These are phyloP conservation scores for Bryoerythrophyllum caledonicum DNA, from an alignment of 225 moss, liverwort and hornwort genomes.

Conservation along the genomic window DNA sequence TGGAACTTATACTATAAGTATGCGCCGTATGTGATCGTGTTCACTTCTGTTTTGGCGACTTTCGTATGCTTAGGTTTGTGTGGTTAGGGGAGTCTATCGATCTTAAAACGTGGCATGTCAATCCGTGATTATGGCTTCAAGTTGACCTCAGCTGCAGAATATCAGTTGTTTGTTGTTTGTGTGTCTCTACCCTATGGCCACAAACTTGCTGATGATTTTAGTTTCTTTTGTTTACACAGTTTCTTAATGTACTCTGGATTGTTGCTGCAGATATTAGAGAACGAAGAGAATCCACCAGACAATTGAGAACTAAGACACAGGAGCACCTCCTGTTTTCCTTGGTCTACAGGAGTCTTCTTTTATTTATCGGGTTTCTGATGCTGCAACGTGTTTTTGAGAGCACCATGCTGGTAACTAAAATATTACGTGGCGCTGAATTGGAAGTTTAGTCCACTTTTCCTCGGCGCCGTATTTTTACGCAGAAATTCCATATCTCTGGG, in stretches of 20 bases:
- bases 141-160: no score
- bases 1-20: not conserved
- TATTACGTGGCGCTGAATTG: not conserved
- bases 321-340: conserved; percentile 1
- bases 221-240: not conserved
- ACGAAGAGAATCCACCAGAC: not conserved
- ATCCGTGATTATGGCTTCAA: no score
- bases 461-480: not conserved
- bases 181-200: no score
- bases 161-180: not conserved
- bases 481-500: not conserved
- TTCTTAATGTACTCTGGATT: conserved; percentile 11
- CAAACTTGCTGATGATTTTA: not conserved
- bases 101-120: not conserved
- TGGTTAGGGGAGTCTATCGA: not conserved
- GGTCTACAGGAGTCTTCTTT: conserved; percentile 17
- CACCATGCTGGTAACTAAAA: not conserved
- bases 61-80: not conserved
- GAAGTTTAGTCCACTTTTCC: not conserved
- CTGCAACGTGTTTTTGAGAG: conserved; percentile 9
- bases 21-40: not conserved
- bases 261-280: conserved; percentile 9
- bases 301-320: not conserved
- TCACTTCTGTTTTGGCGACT: not conserved
- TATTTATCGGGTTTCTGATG: conserved; percentile 5